phyloP scores from a whole-genome alignment of 306 rosid genomes.

The Arachis stenosperma region DNA sequence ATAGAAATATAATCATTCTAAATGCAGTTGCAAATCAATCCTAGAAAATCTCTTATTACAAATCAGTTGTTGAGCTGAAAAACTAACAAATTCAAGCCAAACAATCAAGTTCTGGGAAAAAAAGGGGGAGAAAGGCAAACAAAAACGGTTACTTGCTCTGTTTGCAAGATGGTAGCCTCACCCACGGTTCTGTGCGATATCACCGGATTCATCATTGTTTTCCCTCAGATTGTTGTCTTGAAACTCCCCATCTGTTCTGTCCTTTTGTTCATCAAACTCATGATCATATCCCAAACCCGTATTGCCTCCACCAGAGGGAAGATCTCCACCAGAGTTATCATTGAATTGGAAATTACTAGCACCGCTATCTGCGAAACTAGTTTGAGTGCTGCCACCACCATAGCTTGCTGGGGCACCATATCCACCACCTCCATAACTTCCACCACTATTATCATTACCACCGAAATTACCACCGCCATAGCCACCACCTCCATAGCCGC shows the following conservation, averaged over 20 bases:
- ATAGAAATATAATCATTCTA: slow-evolving; percentile 8
- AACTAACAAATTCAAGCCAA: slow-evolving; percentile 35
- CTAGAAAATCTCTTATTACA: slow-evolving; percentile 40
- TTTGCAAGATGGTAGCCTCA: slow-evolving; percentile 23
- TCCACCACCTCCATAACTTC: slow-evolving; percentile 30
- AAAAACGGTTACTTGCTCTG: slow-evolving; percentile 8
- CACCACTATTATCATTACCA: slow-evolving; percentile 23
- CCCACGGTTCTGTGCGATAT: slow-evolving; percentile 34
- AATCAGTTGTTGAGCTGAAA: slow-evolving; percentile 38
- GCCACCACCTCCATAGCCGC: not conserved
- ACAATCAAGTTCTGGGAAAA: slow-evolving; percentile 36
- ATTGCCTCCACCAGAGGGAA: slow-evolving; percentile 25
- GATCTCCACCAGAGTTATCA: slow-evolving; percentile 33
- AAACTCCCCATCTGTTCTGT: slow-evolving; percentile 17
- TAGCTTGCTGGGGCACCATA: slow-evolving; percentile 6
- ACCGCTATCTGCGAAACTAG: slow-evolving; percentile 26
- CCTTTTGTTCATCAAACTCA: slow-evolving; percentile 38
- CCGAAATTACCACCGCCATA: slow-evolving; percentile 11
- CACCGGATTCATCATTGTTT: slow-evolving; percentile 43
- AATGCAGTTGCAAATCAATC: slow-evolving; percentile 11
- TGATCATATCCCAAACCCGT: slow-evolving; percentile 33
- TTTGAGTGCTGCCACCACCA: slow-evolving; percentile 23
- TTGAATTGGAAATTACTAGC: slow-evolving; percentile 29
- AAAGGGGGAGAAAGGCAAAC: not conserved
- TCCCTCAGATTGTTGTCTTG: slow-evolving; percentile 35